Conservation (phyloP, 106 monocot genomes). For the Acorus calamus region DNA sequence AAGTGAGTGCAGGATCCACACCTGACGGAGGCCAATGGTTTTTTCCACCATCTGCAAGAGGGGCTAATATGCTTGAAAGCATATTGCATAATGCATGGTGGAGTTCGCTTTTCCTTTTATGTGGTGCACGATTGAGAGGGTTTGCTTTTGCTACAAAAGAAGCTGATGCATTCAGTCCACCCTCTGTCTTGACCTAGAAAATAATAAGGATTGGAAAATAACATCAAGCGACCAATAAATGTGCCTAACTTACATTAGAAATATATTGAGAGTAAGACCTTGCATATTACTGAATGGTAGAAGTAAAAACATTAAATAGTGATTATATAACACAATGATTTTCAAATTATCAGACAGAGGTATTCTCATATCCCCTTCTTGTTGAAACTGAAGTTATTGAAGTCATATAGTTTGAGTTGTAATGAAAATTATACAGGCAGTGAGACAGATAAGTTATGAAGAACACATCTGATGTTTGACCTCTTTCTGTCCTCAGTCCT, state of each 20-base stretch:
- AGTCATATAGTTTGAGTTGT: too few relatives aligned
- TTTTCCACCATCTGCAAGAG: constrained; percentile 89
- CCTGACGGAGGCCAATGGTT: constrained; percentile 81
- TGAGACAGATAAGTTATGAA: too few relatives aligned
- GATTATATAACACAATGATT: too few relatives aligned
- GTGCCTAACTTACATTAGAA: neutral
- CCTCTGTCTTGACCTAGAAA: constrained; percentile 76
- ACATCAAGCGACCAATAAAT: neutral
- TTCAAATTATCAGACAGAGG: too few relatives aligned
- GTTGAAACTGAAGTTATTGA: too few relatives aligned
- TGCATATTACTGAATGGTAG: too few relatives aligned
- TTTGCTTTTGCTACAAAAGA: constrained; percentile 98
- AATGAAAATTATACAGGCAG: too few relatives aligned
- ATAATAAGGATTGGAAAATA: neutral
- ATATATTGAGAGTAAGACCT: neutral
- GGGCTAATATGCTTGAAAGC: constrained; percentile 95
- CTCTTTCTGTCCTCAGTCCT: too few relatives aligned
- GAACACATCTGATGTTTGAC: too few relatives aligned
- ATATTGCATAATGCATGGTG: constrained; percentile 98
- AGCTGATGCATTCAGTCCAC: constrained; percentile 90
- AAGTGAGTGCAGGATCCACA: constrained; percentile 72
- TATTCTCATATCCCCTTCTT: too few relatives aligned
- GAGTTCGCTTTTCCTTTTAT: constrained; percentile 96
- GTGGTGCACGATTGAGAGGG: constrained; percentile 87
- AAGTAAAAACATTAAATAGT: too few relatives aligned